Base-by-base conservation (phyloP, 2,329 filamentous ascomycete genomes). In the Colletotrichum sp. region DNA sequence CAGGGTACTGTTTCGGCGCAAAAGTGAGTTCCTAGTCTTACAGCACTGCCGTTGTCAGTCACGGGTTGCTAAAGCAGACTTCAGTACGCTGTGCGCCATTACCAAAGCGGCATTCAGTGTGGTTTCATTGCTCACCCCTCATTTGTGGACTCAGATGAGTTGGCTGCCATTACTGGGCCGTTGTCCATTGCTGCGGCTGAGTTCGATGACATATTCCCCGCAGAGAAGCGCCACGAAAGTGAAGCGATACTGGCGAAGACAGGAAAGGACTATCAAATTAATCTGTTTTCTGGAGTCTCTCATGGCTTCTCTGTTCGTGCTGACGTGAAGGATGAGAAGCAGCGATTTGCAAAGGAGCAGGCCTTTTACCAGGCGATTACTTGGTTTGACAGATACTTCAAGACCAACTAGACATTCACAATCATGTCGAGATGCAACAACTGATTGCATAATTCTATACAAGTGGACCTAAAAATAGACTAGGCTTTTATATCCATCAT, bases 311-410 rank as follows among this genome's bases (percentile, higher is more conserved):
- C 62, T 39, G 34, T 65, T 39, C 62, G 62, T 30, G 30, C 7
- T 21, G 62, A 65, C 16, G 15, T 65, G 5, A 65, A 34, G 30
- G 34, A 65, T 65, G 34, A 39, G 28, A 65, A 21, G 30, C 30
- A 39, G n/a, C 30, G 34, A 6, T 65, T 65, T 26, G 66, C 86
- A 79, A 3, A 81, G 76, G 9, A 13, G 36, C 8, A 85, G 80
- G 15, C 74, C 55, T 10, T 76, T 32, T 18, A 63, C 15, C 21
- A 72, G 15, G 15, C 34, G 69, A 57, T 21, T 77, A 59, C 6
- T 68, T 73, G 8, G 72, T 59, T 70, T 72, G 16, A 36, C 60
- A 12, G 83, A 78, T 60, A 69, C 18, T 21, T 65, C 12, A 32
- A 32, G 28, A 28, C 18, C 18, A 21, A 65, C 15, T 65, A 65